A percentile compares a stretch with the other conserved stretches of the same genome.
Conservation (phyloP, 129 eudicot genomes). For the Flaveria linearis region DNA sequence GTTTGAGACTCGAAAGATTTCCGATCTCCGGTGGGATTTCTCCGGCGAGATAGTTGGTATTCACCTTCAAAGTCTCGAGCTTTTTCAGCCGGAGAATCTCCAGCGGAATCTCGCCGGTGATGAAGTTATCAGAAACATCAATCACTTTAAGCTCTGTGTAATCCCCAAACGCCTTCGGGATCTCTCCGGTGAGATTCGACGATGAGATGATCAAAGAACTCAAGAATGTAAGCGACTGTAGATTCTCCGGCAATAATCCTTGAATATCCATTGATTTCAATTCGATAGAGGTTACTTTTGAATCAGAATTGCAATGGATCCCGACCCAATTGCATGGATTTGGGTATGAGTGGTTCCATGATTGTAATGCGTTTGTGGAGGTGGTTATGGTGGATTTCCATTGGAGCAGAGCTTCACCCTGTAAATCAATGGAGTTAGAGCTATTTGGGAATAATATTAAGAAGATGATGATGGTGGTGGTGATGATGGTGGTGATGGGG, state of each 20-base stretch:
- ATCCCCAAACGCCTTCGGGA: constrained; percentile 84
- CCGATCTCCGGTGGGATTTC: constrained; percentile 69
- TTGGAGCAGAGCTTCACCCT: constrained; percentile 74
- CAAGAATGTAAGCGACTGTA: constrained; percentile 55
- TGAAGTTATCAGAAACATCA: constrained; percentile 64
- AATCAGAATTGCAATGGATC: constrained; percentile 58
- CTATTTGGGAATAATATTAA: not conserved
- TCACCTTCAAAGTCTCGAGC: constrained; percentile 48
- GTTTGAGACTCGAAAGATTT: constrained; percentile 49
- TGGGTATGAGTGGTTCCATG: constrained; percentile 64
- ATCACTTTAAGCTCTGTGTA: constrained; percentile 50
- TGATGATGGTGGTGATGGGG: constrained; percentile 26
- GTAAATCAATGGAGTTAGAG: constrained; percentile 66
- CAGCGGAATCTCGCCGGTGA: constrained; percentile 66
- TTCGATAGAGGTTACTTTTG: constrained; percentile 42
- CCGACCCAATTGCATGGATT: constrained; percentile 87
- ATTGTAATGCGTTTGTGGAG: constrained; percentile 45
- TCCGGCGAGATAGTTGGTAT: constrained; percentile 66
- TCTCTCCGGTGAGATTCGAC: constrained; percentile 69
- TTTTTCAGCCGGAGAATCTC: constrained; percentile 61
- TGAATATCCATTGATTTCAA: constrained; percentile 60
- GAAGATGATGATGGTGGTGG: constrained; percentile 1
- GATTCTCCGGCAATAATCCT: constrained; percentile 72
- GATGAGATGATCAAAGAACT: constrained; percentile 61
- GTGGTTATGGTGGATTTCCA: constrained; percentile 71